Conservation (phyloP, 441 rosid genomes). For the Hura crepitans region DNA sequence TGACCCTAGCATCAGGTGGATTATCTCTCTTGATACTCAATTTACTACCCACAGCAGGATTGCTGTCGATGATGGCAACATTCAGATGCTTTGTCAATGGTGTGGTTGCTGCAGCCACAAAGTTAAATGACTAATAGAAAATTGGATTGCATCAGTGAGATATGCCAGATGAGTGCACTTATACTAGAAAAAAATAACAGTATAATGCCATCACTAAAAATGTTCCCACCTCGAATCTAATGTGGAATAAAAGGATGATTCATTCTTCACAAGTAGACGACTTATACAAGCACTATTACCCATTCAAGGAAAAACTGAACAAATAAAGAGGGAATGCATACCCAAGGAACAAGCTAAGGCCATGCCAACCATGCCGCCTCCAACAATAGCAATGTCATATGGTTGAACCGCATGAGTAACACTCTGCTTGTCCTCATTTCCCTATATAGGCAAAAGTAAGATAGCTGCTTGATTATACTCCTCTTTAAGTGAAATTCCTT, state of each 20-base stretch:
- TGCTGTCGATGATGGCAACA: conserved; percentile 81
- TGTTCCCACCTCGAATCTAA: neutral
- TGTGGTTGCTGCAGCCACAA: conserved; percentile 58
- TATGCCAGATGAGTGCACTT: neutral
- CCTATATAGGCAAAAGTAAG: conserved; percentile 30
- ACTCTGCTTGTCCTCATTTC: conserved; percentile 30
- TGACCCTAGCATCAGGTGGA: conserved; percentile 90
- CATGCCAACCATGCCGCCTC: conserved; percentile 98
- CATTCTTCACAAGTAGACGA: neutral
- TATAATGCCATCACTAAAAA: conserved; percentile 2
- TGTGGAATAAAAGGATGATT: neutral
- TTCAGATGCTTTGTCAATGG: conserved; percentile 86
- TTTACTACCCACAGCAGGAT: conserved; percentile 64
- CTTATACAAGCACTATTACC: neutral
- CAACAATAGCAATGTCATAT: conserved; percentile 85
- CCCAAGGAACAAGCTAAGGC: conserved; percentile 93
- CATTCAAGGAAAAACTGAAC: neutral
- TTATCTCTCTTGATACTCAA: conserved; percentile 50
- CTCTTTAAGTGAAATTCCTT: neutral
- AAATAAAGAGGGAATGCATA: conserved; percentile 14
- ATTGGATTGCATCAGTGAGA: conserved; percentile 1
- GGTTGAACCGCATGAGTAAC: conserved; percentile 30
- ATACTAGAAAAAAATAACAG: neutral
- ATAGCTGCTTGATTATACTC: conserved; percentile 13
- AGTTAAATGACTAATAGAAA: conserved; percentile 11